Evolutionary conservation across 169 alveolate genomes (phyloP), one percentile per base, ranked within the genome.

Genomic region (Besnoitia besnoiti): DNA sequence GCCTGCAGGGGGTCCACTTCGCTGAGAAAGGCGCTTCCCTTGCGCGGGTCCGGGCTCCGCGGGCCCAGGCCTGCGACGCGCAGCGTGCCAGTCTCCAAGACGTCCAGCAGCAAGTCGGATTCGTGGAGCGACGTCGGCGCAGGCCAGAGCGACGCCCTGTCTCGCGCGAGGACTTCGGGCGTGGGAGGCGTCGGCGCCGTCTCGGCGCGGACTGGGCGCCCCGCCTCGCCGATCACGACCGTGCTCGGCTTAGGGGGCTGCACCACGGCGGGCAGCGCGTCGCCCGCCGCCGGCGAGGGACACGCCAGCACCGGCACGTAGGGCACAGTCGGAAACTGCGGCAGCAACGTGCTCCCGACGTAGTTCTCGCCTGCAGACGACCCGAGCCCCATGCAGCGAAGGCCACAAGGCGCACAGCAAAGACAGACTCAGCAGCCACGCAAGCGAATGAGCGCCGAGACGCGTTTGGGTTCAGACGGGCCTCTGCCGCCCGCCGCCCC

Each of bases 261-360:
- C n/a, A 55, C 67, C 5, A 67, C 44, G 39, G 46, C 30, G 12
- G 80, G 46, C 80, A 30, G 39, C 44, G 12, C n/a, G 46, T 67
- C 80, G 39, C 80, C 44, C 80, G 39, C 40, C n/a, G 39, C 44
- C 80, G 80, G 46, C 80, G 42, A 19, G 0, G 92, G 92, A 37
- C 92, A 88, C n/a, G 59, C 51, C n/a, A 88, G 75, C 19, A 88
- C 35, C 44, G 92, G 92, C 12, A 88, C 85, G 75, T 88, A 88
- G 37, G 92, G 92, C 4, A 73, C 87, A 1, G 12, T 24, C 46
- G n/a, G 47, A 33, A 37, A 88, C 42, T 80, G 85, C 19, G 46
- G 40, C 67, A 88, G 42, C 85, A 88, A 33, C 85, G 16, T 82
- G 47, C 21, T 88, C 39, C 85, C 67, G 2, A 42, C 46, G 51